A percentile compares a stretch with the other conserved stretches of the same genome.
These are phyloP conservation scores for Syzygium aromaticum DNA, from an alignment of 345 rosid genomes.

Conservation along the genomic window DNA sequence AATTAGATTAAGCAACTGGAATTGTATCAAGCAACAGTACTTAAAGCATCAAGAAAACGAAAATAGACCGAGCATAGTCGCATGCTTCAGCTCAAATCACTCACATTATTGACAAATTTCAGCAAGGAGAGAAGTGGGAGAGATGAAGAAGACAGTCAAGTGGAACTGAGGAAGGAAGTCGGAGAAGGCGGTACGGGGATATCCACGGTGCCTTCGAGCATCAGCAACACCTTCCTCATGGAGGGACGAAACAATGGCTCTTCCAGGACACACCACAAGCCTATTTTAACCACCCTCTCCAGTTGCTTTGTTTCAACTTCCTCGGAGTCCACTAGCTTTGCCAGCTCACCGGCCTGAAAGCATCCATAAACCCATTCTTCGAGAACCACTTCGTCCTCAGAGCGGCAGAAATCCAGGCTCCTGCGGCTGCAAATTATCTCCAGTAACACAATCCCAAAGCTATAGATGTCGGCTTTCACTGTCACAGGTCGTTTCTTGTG, in stretches of 20 bases:
- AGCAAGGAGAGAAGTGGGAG: too few relatives aligned
- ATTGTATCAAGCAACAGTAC: too few relatives aligned
- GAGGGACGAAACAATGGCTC: slow-evolving; percentile 5
- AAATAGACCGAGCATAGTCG: too few relatives aligned
- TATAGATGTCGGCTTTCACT: slow-evolving; percentile 17
- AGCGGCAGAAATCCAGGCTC: neutral
- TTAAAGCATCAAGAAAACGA: too few relatives aligned
- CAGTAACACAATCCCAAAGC: slow-evolving; percentile 16
- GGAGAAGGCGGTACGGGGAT: neutral
- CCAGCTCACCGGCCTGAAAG: neutral
- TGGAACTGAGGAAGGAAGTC: slow-evolving; percentile 3
- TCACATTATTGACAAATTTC: too few relatives aligned
- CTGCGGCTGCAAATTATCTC: slow-evolving; percentile 4
- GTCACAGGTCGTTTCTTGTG: slow-evolving; percentile 7
- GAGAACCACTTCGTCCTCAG: slow-evolving; percentile 5
- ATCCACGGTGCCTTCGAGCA: slow-evolving; percentile 9
- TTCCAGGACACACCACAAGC: slow-evolving; percentile 6
- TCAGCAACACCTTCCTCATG: slow-evolving; percentile 11
- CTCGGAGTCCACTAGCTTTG: neutral
- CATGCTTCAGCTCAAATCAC: too few relatives aligned
- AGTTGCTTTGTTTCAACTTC: slow-evolving; percentile 2
- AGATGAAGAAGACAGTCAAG: neutral
- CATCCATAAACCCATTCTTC: slow-evolving; percentile 12
- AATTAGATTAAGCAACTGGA: too few relatives aligned
- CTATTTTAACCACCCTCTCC: slow-evolving; percentile 6